Evolutionary conservation across 2,329 filamentous ascomycete species (phyloP).

Genomic region (Fusarium pseudocircinatum): DNA sequence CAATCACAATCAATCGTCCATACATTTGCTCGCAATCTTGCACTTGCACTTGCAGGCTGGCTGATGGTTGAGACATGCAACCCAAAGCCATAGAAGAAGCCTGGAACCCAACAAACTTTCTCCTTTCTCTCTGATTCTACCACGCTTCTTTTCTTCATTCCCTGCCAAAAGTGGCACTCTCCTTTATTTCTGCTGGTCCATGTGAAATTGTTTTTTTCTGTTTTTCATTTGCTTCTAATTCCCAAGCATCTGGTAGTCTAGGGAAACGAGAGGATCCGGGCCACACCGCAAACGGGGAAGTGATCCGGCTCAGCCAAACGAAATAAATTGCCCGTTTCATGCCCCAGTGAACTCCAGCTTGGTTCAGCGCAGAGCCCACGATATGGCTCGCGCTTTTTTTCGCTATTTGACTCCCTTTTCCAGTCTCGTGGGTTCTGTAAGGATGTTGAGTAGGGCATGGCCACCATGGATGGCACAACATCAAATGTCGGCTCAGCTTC

Average conservation of each 20-base stretch:
- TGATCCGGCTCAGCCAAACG: conserved; percentile 40
- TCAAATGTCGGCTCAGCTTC: conserved; percentile 34
- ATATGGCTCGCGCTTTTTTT: conserved; percentile 36
- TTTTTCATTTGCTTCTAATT: conserved; percentile 35
- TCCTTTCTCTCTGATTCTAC: conserved; percentile 20
- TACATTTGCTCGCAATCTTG: not conserved
- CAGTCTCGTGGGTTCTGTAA: conserved; percentile 25
- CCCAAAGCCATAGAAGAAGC: conserved; percentile 1
- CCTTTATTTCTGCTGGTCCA: conserved; percentile 21
- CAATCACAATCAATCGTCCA: not conserved
- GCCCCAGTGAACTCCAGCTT: conserved; percentile 30
- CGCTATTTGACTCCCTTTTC: conserved; percentile 31
- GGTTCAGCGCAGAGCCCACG: conserved; percentile 31
- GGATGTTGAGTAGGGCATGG: conserved; percentile 4
- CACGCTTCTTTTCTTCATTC: conserved; percentile 11
- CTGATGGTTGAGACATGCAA: conserved; percentile 1
- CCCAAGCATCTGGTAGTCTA: conserved; percentile 41
- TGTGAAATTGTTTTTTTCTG: conserved; percentile 33
- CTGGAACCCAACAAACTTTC: not conserved
- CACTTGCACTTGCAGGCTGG: not conserved
- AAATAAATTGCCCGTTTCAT: conserved; percentile 41
- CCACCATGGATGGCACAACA: not conserved
- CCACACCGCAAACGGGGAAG: conserved; percentile 39
- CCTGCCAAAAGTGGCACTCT: conserved; percentile 14
- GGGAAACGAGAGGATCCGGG: conserved; percentile 35